Conservation (phyloP, 2,329 filamentous ascomycete species). For the Fusarium heterosporum region DNA sequence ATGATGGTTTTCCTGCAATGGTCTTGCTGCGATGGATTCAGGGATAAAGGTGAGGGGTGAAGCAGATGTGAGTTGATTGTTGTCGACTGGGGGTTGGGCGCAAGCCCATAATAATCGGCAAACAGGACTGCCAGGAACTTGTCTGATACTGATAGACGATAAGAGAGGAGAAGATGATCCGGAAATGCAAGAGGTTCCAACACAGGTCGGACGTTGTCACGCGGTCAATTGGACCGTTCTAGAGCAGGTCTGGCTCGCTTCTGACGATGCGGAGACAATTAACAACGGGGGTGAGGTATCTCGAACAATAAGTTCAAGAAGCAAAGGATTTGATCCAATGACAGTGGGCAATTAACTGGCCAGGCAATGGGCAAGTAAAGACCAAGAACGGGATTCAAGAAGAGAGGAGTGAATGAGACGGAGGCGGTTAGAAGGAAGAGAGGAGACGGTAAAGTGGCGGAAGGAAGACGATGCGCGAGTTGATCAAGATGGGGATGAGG, state of each 20-base stretch:
- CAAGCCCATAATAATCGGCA: constrained; percentile 31
- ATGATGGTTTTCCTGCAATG: constrained; percentile 27
- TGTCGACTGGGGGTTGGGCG: constrained; percentile 24
- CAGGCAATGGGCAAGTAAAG: not conserved
- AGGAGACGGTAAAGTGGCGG: constrained; percentile 21
- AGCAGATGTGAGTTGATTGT: constrained; percentile 22
- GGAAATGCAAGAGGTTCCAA: constrained; percentile 6
- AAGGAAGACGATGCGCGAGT: constrained; percentile 17
- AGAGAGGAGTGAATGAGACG: not conserved
- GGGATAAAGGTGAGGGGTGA: constrained; percentile 3
- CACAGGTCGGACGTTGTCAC: constrained; percentile 26
- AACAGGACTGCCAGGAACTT: constrained; percentile 9
- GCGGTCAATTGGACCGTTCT: constrained; percentile 31
- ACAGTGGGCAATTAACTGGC: constrained; percentile 1
- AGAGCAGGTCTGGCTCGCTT: constrained; percentile 33
- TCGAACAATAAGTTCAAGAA: not conserved
- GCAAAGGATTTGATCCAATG: not conserved
- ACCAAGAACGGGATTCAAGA: not conserved
- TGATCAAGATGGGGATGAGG: constrained; percentile 17
- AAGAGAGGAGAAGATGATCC: constrained; percentile 2
- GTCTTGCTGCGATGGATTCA: not conserved
- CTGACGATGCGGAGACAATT: constrained; percentile 29
- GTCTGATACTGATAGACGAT: constrained; percentile 4
- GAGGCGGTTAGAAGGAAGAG: constrained; percentile 8
- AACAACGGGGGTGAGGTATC: constrained; percentile 11